Evolutionary conservation across 805 yeast genomes (phyloP).

Genomic region (Spathaspora passalidarum): DNA sequence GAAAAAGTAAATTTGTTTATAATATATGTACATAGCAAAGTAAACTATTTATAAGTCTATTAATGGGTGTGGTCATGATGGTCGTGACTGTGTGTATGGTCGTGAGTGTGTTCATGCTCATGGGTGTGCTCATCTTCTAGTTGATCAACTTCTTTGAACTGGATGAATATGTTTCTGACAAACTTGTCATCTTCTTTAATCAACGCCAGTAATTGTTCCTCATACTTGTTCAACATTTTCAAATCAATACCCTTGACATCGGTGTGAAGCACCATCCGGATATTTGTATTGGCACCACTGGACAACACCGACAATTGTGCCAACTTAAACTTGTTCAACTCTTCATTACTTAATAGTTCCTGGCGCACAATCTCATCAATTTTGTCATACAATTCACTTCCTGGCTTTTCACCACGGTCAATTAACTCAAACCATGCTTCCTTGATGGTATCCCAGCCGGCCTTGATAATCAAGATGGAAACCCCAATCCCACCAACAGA

Average conservation of each 20-base stretch:
- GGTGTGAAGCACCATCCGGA: slow-evolving; percentile 29
- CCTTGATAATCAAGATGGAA: slow-evolving; percentile 74
- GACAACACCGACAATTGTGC: slow-evolving; percentile 46
- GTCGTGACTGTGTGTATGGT: slow-evolving; percentile 5
- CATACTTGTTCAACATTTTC: slow-evolving; percentile 29
- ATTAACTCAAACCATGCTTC: slow-evolving; percentile 72
- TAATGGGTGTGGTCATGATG: slow-evolving; percentile 15
- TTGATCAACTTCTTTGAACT: slow-evolving; percentile 20
- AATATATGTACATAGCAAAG: slow-evolving; percentile 1
- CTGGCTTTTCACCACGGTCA: slow-evolving; percentile 61
- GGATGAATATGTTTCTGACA: slow-evolving; percentile 39
- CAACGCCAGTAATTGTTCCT: slow-evolving; percentile 28
- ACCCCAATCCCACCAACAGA: slow-evolving; percentile 90
- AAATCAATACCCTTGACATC: slow-evolving; percentile 24
- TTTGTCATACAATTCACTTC: slow-evolving; percentile 47
- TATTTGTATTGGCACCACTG: slow-evolving; percentile 57
- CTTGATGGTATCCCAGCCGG: slow-evolving; percentile 75
- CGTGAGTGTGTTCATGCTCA: slow-evolving; percentile 18
- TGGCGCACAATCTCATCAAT: slow-evolving; percentile 38
- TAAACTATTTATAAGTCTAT: slow-evolving; percentile 15
- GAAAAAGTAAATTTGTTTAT: neutral
- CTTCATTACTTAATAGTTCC: slow-evolving; percentile 21
- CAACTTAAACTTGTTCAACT: slow-evolving; percentile 28
- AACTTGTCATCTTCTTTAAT: slow-evolving; percentile 40
- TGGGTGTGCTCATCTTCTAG: slow-evolving; percentile 1